Conservation (phyloP, 176 grass and related monocot species). For the Lolium rigidum region DNA sequence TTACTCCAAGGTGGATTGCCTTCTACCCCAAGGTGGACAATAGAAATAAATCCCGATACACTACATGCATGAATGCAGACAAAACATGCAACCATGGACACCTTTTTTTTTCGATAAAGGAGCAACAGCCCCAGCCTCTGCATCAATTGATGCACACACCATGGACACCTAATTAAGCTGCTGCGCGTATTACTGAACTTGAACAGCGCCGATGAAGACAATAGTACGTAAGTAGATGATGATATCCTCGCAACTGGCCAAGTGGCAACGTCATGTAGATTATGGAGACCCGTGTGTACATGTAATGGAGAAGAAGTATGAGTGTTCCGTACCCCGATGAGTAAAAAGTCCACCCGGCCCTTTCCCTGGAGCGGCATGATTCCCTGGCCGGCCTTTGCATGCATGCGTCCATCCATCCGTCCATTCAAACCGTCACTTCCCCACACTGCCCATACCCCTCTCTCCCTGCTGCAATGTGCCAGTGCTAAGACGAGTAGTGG, state of each 20-base stretch:
- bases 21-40: no score
- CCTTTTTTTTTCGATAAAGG: no score
- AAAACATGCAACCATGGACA: background rate
- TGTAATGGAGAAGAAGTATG: background rate
- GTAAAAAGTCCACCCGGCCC: constrained; percentile 43
- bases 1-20: no score
- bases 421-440: constrained; percentile 47
- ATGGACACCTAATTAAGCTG: background rate
- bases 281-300: background rate
- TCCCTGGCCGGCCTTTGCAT: constrained; percentile 26
- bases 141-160: no score
- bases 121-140: no score
- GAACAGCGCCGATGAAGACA: background rate
- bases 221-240: background rate
- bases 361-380: constrained; percentile 36
- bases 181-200: background rate
- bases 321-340: background rate
- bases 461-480: background rate
- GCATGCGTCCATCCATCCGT: constrained; percentile 56
- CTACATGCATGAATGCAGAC: background rate
- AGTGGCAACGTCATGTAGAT: background rate
- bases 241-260: background rate
- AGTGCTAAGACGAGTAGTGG: background rate
- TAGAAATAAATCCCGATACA: no score
- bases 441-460: constrained; percentile 21